These are phyloP conservation scores for Malassezia sympodialis DNA, from an alignment of 1,284 basidiomycete species.

Conservation along the genomic window DNA sequence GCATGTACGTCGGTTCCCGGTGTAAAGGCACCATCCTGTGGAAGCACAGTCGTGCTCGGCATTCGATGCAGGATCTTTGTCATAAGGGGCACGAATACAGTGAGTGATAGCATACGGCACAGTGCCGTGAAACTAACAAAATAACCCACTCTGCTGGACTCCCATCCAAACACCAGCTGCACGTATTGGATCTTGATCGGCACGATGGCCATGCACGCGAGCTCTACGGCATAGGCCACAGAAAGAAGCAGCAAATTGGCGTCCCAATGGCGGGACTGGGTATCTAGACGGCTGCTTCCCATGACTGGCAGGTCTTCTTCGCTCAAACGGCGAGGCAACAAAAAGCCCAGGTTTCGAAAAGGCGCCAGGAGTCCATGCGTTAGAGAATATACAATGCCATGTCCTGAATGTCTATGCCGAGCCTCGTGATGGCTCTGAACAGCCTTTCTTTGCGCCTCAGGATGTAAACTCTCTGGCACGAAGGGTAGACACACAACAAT, in stretches of 20 bases:
- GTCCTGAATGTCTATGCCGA: not conserved
- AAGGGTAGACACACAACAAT: constrained; percentile 27
- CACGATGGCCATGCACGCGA: constrained; percentile 33
- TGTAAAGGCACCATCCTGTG: constrained; percentile 2
- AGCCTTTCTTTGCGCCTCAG: not conserved
- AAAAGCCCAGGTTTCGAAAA: constrained; percentile 27
- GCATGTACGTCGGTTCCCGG: not conserved
- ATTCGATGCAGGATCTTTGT: constrained; percentile 37
- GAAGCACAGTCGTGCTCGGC: constrained; percentile 9
- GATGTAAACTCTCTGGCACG: constrained; percentile 36
- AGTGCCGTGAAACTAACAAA: constrained; percentile 37
- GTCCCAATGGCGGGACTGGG: constrained; percentile 21
- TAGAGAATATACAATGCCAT: constrained; percentile 6
- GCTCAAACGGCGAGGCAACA: constrained; percentile 20
- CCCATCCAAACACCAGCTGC: constrained; percentile 38
- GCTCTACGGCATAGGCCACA: constrained; percentile 36
- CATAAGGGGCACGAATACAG: constrained; percentile 32
- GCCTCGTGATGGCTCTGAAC: not conserved
- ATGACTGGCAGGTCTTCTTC: constrained; percentile 36
- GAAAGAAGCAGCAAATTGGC: constrained; percentile 39
- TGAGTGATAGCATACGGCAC: constrained; percentile 34
- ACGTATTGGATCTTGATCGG: constrained; percentile 43
- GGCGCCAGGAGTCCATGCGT: constrained; percentile 24
- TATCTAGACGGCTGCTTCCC: not conserved
- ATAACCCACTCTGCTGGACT: constrained; percentile 30